Base-by-base conservation (phyloP, 2,329 filamentous ascomycete genomes). In the Beauveria sp. region DNA sequence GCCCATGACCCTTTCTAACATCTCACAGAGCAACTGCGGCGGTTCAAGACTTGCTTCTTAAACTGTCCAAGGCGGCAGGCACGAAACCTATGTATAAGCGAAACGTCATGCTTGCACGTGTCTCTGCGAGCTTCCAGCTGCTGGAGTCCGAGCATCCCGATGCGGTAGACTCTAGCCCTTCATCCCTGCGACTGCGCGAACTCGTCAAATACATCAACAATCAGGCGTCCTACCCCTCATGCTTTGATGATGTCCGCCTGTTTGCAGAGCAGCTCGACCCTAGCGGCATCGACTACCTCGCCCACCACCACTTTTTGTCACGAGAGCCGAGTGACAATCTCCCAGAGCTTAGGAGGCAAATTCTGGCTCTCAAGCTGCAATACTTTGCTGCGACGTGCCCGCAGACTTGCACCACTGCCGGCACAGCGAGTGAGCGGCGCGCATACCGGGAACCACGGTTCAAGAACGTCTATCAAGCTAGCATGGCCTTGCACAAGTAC, bases 211-310 rank as follows among this genome's bases (percentile, higher is more conserved):
- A 77, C 50, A 67, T 79, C 22, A 64, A 72, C 2, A 69, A 72
- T 40, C 72, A 78, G 59, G 70, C 68, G n/a, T 64, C 64, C 0
- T 74, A 71, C n/a, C 68, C 72, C 5, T 72, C 74, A 7, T 79
- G 73, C 61, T 83, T 83, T 60, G 75, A 77, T 40, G 80, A 82
- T 54, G 66, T 82, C 46, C 81, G 77, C 63, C 64, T 65, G 1
- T 81, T 79, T 60, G 69, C 79, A 3, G 74, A 78, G 46, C 68
- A 71, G 22, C 73, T 85, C 0, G 72, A 69, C 1, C 69, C 74
- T 2, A 66, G 71, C 0, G 79, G 81, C 7, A 66, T 77, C 8
- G 73, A 72, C 48, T 68, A 73, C 26, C 66, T 83, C 8, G 70
- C 79, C 4, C 70, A 76, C 7, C 64, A 72, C 1, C 72, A 77